A percentile compares a stretch with the other conserved stretches of the same genome.
Conservation (phyloP, 352 stramenopile genomes). For the Globisporangium rhizosaccharum region DNA sequence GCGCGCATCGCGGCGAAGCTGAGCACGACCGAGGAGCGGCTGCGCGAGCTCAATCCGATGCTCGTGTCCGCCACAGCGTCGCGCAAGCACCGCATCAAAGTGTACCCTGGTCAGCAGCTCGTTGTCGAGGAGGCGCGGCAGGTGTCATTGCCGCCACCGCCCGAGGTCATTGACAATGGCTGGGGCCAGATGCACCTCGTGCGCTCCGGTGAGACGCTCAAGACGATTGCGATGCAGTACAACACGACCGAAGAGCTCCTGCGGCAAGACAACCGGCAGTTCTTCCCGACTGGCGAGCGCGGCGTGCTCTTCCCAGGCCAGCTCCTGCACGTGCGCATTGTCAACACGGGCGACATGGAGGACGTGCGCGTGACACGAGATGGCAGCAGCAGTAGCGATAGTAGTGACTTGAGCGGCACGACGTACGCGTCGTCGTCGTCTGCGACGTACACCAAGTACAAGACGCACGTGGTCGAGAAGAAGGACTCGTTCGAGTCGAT, state of each 20-base stretch:
- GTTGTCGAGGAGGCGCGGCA: constrained; percentile 62
- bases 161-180: constrained; percentile 76
- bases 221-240: constrained; percentile 65
- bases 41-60: constrained; percentile 69
- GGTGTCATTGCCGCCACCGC: constrained; percentile 66
- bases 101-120: constrained; percentile 73
- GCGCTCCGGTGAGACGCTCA: constrained; percentile 57
- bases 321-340: constrained; percentile 68
- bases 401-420: neutral
- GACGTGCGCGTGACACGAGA: constrained; percentile 5
- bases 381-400: neutral
- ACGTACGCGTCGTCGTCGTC: constrained; percentile 34
- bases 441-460: constrained; percentile 58
- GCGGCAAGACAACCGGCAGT: constrained; percentile 74
- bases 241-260: constrained; percentile 79
- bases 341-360: constrained; percentile 76
- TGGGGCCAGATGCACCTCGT: constrained; percentile 85
- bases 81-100: constrained; percentile 40
- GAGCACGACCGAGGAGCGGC: constrained; percentile 43
- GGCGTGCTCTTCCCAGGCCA: constrained; percentile 60
- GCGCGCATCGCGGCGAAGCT: constrained; percentile 57
- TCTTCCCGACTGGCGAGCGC: constrained; percentile 73
- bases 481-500: constrained; percentile 73
- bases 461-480: constrained; percentile 44
- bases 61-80: constrained; percentile 18